Percentiles rank a stretch among this genome's conserved stretches.
Conservation (phyloP, 192 early-diverging fungal species). For the Mortierella antarctica region DNA sequence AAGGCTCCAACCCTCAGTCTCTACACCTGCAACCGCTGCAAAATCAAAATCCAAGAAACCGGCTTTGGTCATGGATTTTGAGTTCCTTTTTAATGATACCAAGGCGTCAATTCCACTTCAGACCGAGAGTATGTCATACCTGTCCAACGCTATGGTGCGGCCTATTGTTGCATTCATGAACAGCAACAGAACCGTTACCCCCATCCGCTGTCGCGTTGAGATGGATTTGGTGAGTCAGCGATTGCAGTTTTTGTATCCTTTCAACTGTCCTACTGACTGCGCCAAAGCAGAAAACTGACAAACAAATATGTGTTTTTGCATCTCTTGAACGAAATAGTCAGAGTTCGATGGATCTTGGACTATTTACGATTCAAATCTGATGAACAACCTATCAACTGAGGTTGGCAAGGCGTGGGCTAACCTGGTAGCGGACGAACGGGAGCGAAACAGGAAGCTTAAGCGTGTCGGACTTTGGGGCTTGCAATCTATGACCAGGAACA, state of each 20-base stretch:
- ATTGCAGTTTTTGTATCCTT: neutral
- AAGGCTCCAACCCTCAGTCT: conserved; percentile 6
- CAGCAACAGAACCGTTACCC: conserved; percentile 85
- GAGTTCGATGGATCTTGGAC: conserved; percentile 97
- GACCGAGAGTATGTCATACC: conserved; percentile 75
- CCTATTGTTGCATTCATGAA: conserved; percentile 97
- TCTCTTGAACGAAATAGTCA: conserved; percentile 47
- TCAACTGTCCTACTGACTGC: neutral
- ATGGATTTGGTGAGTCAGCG: conserved; percentile 70
- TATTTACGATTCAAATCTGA: conserved; percentile 83
- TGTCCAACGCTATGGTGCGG: conserved; percentile 87
- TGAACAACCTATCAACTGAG: conserved; percentile 79
- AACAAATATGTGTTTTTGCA: neutral
- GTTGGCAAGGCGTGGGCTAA: conserved; percentile 85
- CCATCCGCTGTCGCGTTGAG: conserved; percentile 83
- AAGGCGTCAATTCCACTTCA: conserved; percentile 88
- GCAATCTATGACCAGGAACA: conserved; percentile 76
- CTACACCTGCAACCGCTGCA: neutral
- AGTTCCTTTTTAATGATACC: conserved; percentile 90
- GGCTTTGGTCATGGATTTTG: conserved; percentile 75
- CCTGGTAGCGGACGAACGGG: conserved; percentile 83
- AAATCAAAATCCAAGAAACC: conserved; percentile 40
- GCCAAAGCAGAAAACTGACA: neutral
- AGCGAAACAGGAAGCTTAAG: conserved; percentile 84
- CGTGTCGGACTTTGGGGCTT: conserved; percentile 92